Conservation (phyloP, 176 grass and related monocot species). For the Chrysopogon serrulatus region DNA sequence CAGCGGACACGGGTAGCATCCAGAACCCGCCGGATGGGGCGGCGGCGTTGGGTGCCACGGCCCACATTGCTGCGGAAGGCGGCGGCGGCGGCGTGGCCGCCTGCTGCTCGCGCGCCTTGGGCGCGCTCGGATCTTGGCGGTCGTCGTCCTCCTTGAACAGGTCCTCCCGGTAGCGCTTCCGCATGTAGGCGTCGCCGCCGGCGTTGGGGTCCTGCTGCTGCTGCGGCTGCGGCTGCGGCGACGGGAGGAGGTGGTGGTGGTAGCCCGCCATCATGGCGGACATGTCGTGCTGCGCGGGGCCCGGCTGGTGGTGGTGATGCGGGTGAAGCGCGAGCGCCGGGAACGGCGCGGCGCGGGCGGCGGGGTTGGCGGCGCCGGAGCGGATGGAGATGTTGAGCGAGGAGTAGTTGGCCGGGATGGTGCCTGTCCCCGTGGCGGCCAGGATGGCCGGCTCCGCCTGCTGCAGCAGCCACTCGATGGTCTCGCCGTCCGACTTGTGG, state of each 20-base stretch:
- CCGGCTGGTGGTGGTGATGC: slow-evolving; percentile 36
- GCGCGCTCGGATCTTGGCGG: slow-evolving; percentile 38
- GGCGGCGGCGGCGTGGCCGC: not conserved
- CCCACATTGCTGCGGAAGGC: slow-evolving; percentile 81
- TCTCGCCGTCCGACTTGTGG: slow-evolving; percentile 98
- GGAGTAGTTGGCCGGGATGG: slow-evolving; percentile 88
- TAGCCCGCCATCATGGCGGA: slow-evolving; percentile 78
- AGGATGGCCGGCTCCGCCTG: slow-evolving; percentile 96
- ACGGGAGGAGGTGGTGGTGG: slow-evolving; percentile 70
- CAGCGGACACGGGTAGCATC: slow-evolving; percentile 86
- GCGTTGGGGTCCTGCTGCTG: slow-evolving; percentile 29
- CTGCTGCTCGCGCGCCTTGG: slow-evolving; percentile 53
- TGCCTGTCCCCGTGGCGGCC: slow-evolving; percentile 88
- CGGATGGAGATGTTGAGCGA: slow-evolving; percentile 78
- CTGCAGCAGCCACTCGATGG: slow-evolving; percentile 96
- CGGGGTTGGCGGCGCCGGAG: slow-evolving; percentile 36
- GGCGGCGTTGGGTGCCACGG: slow-evolving; percentile 64
- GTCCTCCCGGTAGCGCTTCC: slow-evolving; percentile 83
- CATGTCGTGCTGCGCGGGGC: slow-evolving; percentile 39
- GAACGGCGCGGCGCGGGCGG: slow-evolving; percentile 20
- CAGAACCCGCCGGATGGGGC: slow-evolving; percentile 73
- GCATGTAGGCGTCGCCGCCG: slow-evolving; percentile 38
- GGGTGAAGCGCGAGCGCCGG: slow-evolving; percentile 36
- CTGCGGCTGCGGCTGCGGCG: not conserved
- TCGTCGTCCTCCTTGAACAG: slow-evolving; percentile 97